A percentile compares a stretch with the other conserved stretches of the same genome.
Evolutionary conservation across 2,329 filamentous ascomycete genomes (phyloP).

Genomic region (Alternaria hordeiaustralica): DNA sequence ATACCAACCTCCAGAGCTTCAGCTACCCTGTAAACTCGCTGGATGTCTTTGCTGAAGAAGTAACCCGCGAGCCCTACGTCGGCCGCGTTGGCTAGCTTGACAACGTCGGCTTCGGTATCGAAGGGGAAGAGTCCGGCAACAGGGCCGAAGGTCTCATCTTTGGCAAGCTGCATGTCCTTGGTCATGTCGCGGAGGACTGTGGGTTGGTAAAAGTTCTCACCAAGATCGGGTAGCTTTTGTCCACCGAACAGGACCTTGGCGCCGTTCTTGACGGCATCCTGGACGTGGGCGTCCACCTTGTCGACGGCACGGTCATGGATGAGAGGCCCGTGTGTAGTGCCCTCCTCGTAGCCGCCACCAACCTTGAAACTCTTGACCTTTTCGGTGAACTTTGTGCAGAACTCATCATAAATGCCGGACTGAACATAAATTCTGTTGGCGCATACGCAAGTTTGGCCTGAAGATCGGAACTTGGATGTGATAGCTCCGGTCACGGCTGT

Average conservation of each 20-base stretch:
- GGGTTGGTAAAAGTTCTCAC: constrained; percentile 85
- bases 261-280: constrained; percentile 43
- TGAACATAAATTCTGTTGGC: constrained; percentile 83
- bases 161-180: constrained; percentile 79
- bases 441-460: constrained; percentile 90
- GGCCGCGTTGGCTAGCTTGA: constrained; percentile 78
- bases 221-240: constrained; percentile 73
- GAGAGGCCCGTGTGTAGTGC: constrained; percentile 78
- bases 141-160: constrained; percentile 94
- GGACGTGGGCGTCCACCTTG: constrained; percentile 47
- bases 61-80: constrained; percentile 93
- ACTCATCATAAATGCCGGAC: constrained; percentile 76
- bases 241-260: constrained; percentile 58
- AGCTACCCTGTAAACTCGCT: constrained; percentile 65
- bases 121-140: constrained; percentile 91
- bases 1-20: constrained; percentile 81
- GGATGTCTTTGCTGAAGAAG: constrained; percentile 76
- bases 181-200: constrained; percentile 91
- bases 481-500: constrained; percentile 82
- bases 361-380: constrained; percentile 78
- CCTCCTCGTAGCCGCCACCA: constrained; percentile 73
- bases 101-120: constrained; percentile 85
- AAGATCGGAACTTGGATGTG: constrained; percentile 88
- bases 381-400: constrained; percentile 71
- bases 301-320: constrained; percentile 78